Evolutionary conservation across 352 stramenopile genomes (phyloP).

Genomic region (Globisporangium nagaii): DNA sequence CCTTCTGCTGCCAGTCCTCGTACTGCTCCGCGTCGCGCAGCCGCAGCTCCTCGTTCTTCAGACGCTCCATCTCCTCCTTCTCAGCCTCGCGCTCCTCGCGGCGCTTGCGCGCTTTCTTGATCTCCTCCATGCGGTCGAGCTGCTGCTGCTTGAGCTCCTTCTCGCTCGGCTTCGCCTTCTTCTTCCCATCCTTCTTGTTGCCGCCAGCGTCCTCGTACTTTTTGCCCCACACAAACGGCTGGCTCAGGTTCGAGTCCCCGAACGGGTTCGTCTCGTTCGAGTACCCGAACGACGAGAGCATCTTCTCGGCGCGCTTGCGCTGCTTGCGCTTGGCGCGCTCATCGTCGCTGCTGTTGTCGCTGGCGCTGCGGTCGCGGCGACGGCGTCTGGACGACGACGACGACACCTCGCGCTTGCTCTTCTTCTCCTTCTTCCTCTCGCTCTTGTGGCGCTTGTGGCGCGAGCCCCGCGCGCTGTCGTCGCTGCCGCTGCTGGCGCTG

Average conservation of each 20-base stretch:
- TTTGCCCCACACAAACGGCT: conserved; percentile 98
- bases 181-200: conserved; percentile 5
- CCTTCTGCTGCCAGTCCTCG: conserved; percentile 97
- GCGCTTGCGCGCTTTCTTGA: conserved; percentile 92
- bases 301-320: conserved; percentile 67
- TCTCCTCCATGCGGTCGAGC: conserved; percentile 91
- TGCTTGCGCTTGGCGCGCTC: conserved; percentile 50
- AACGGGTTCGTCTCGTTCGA: conserved; percentile 99
- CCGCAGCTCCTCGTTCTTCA: conserved; percentile 92
- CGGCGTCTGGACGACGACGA: not conserved
- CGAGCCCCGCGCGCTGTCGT: not conserved
- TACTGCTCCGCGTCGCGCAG: conserved; percentile 96
- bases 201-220: conserved; percentile 76
- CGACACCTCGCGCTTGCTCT: not conserved
- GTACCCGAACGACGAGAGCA: conserved; percentile 91
- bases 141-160: conserved; percentile 64
- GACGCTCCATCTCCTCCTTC: conserved; percentile 93
- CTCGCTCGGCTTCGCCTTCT: conserved; percentile 17
- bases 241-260: conserved; percentile 94
- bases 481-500: conserved; percentile 2
- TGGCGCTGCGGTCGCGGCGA: not conserved
- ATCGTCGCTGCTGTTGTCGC: conserved; percentile 11
- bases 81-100: conserved; percentile 87
- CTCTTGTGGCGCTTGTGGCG: conserved; percentile 3
- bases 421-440: not conserved